These are phyloP conservation scores for Balamuthia mandrillaris DNA, from an alignment of 208 protist genomes.

Conservation along the genomic window DNA sequence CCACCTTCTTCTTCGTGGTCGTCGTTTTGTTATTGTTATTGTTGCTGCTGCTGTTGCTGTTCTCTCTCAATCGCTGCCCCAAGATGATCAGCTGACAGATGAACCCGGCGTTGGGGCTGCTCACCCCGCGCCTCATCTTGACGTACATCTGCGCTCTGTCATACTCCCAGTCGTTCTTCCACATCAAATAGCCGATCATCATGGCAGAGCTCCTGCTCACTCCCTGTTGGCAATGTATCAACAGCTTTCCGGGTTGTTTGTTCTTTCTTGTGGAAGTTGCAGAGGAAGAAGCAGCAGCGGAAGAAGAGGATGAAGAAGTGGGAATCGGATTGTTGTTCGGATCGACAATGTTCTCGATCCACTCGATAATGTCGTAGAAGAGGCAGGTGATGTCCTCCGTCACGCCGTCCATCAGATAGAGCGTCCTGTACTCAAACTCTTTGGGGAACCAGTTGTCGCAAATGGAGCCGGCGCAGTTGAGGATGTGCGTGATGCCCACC, in stretches of 20 bases:
- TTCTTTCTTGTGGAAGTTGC: no score
- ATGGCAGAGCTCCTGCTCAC: constrained; percentile 84
- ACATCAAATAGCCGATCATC: constrained; percentile 86
- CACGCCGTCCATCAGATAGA: constrained; percentile 81
- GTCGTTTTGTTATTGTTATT: no score
- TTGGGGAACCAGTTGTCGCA: constrained; percentile 71
- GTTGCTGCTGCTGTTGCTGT: no score
- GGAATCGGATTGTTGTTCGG: constrained; percentile 84
- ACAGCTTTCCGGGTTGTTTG: no score
- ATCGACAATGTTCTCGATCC: constrained; percentile 75
- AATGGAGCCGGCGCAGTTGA: constrained; percentile 85
- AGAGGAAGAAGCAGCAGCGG: constrained; percentile 60
- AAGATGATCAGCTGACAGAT: constrained; percentile 78
- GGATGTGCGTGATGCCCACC: constrained; percentile 83
- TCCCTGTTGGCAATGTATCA: no score
- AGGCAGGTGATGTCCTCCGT: constrained; percentile 86
- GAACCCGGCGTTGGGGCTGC: constrained; percentile 86
- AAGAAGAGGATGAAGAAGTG: constrained; percentile 84
- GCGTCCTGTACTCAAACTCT: constrained; percentile 79
- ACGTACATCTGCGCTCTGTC: constrained; percentile 79
- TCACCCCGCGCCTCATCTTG: constrained; percentile 71
- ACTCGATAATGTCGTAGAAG: constrained; percentile 80
- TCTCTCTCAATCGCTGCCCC: neutral
- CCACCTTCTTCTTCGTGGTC: no score
- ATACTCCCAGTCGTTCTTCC: constrained; percentile 77